A percentile compares a stretch with the other conserved stretches of the same genome.
These are phyloP conservation scores for Leccinum subtestaceum DNA, from an alignment of 768 basidiomycete species.

Conservation along the genomic window DNA sequence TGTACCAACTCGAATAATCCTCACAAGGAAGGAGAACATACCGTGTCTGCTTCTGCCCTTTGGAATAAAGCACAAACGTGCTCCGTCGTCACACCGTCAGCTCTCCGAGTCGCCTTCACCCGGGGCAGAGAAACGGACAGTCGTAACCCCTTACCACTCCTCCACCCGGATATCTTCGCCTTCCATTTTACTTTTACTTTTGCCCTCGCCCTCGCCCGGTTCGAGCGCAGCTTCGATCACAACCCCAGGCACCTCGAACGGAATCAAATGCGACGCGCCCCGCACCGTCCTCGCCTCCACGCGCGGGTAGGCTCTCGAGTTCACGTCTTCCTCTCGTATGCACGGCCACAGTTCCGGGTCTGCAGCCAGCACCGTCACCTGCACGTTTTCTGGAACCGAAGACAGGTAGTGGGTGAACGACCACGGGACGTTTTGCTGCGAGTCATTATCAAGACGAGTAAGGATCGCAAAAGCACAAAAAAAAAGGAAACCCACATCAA, in stretches of 20 bases:
- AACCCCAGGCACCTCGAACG: constrained; percentile 10
- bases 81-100: too few relatives aligned
- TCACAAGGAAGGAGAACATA: too few relatives aligned
- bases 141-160: too few relatives aligned
- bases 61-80: too few relatives aligned
- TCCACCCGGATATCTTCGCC: too few relatives aligned
- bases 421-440: constrained; percentile 24
- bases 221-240: constrained; percentile 16
- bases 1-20: too few relatives aligned
- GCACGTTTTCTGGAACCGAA: constrained; percentile 9
- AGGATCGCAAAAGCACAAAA: background rate
- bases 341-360: constrained; percentile 3
- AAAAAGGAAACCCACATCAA: background rate
- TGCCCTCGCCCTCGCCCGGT: background rate
- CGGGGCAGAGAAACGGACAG: too few relatives aligned
- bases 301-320: constrained; percentile 5
- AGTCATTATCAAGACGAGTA: background rate
- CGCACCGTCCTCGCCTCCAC: constrained; percentile 4
- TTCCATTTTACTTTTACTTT: too few relatives aligned
- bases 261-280: constrained; percentile 16
- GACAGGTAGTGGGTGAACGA: constrained; percentile 12
- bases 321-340: background rate
- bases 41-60: too few relatives aligned
- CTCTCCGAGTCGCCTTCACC: too few relatives aligned
- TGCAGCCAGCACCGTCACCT: constrained; percentile 11